These are phyloP conservation scores for Clavaria fumosa DNA, from an alignment of 768 basidiomycete genomes.

Conservation along the genomic window DNA sequence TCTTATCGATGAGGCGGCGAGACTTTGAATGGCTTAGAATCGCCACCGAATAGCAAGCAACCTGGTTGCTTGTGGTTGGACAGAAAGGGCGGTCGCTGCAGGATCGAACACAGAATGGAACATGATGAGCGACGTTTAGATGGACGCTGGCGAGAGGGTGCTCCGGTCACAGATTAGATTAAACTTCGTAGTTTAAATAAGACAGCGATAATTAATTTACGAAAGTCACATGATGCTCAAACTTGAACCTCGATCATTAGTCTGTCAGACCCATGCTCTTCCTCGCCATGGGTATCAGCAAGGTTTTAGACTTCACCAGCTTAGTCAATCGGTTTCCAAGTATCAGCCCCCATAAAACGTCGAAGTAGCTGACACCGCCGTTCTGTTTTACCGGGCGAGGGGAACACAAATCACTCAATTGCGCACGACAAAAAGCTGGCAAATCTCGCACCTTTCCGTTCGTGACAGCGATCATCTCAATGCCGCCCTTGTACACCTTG, in stretches of 20 bases:
- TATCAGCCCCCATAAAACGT: slow-evolving; percentile 28
- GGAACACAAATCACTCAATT: background rate
- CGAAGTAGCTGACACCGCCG: slow-evolving; percentile 26
- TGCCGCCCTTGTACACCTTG: slow-evolving; percentile 32
- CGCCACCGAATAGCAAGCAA: too few species aligned
- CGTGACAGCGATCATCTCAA: slow-evolving; percentile 39
- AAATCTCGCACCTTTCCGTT: slow-evolving; percentile 29
- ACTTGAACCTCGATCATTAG: too few species aligned
- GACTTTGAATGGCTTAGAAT: too few species aligned
- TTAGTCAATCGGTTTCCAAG: slow-evolving; percentile 28
- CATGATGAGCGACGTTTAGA: too few species aligned
- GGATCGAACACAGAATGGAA: too few species aligned
- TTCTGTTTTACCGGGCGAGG: too few species aligned
- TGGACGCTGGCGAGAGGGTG: too few species aligned
- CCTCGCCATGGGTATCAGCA: slow-evolving; percentile 10
- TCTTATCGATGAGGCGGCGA: too few species aligned
- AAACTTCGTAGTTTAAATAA: too few species aligned
- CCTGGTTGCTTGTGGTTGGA: too few species aligned
- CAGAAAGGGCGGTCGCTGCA: too few species aligned
- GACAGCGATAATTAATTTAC: background rate
- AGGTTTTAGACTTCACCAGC: slow-evolving; percentile 15
- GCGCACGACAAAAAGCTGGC: background rate
- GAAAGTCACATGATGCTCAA: background rate
- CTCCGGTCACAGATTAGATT: too few species aligned
- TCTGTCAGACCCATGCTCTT: background rate